Percentiles rank a stretch among this genome's conserved stretches.
phyloP scores from a whole-genome alignment of 139 green algal genomes.

The Chlamydomonas sp. region DNA sequence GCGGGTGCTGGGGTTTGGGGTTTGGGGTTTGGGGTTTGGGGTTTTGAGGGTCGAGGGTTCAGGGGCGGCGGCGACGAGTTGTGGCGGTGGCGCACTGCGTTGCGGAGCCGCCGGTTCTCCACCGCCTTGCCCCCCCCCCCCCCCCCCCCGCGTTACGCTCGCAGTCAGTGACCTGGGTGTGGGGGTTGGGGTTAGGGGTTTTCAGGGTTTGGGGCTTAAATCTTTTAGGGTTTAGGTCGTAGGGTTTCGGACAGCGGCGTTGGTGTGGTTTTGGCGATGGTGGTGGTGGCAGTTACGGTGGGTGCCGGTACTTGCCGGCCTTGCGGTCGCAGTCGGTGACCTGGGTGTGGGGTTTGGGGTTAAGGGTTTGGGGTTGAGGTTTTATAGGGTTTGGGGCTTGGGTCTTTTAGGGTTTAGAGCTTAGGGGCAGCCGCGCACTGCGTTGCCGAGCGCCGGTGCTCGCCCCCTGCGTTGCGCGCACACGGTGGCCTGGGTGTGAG shows the following conservation, averaged over 20 bases:
- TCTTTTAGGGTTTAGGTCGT: not conserved
- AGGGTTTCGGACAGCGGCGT: too few relatives aligned
- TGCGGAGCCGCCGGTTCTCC: not conserved
- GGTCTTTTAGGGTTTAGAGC: not conserved
- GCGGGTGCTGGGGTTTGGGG: not conserved
- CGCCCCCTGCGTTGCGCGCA: too few relatives aligned
- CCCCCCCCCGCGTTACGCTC: too few relatives aligned
- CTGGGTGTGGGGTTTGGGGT: slow-evolving; percentile 15
- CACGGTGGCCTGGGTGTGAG: not conserved
- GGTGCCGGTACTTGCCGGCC: slow-evolving; percentile 49
- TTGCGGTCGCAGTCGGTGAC: slow-evolving; percentile 55
- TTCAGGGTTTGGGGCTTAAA: not conserved
- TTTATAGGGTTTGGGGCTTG: not conserved
- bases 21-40: not conserved
- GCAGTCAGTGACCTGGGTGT: not conserved
- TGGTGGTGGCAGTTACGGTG: too few relatives aligned
- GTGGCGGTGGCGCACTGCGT: not conserved
- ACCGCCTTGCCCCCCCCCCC: too few relatives aligned
- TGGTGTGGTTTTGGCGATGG: too few relatives aligned
- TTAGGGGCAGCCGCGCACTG: not conserved
- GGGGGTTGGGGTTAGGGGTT: not conserved
- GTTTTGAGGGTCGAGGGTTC: not conserved
- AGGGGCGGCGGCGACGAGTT: not conserved
- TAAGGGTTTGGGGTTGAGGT: not conserved
- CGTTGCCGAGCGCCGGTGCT: not conserved